Conservation (phyloP, 345 rosid genomes). For the Brassica rapa region DNA sequence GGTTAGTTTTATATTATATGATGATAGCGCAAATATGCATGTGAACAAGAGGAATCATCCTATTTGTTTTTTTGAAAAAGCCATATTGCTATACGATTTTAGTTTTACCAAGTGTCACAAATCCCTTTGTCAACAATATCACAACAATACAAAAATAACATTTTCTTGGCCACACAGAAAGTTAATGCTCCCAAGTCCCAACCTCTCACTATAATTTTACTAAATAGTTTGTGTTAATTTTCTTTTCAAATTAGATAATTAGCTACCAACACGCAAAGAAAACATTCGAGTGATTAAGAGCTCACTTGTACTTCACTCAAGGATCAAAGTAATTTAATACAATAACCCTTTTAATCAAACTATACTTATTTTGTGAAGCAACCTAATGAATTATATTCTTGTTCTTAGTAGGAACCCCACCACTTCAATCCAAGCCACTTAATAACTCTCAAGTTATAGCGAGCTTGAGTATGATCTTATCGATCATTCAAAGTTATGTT, state of each 20-base stretch:
- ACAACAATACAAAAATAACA: no score
- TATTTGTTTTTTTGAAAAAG: no score
- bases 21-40: no score
- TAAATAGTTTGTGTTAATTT: not conserved
- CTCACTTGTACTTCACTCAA: conserved; percentile 20
- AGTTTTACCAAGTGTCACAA: no score
- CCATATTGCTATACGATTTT: no score
- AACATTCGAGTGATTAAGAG: not conserved
- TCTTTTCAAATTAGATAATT: not conserved
- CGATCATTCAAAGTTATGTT: conserved; percentile 4
- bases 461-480: not conserved
- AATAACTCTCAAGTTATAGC: conserved; percentile 2
- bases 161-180: conserved; percentile 17
- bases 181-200: conserved; percentile 23
- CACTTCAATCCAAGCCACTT: conserved; percentile 27
- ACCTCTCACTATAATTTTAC: conserved; percentile 5
- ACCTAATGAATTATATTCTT: conserved; percentile 13
- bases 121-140: no score
- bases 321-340: not conserved
- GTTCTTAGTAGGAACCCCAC: not conserved
- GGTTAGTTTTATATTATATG: no score
- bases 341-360: not conserved
- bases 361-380: conserved; percentile 3
- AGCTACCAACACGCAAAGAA: not conserved
- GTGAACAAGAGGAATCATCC: no score